Conservation (phyloP, 192 early-diverging fungal species). For the Coemansia sp. region DNA sequence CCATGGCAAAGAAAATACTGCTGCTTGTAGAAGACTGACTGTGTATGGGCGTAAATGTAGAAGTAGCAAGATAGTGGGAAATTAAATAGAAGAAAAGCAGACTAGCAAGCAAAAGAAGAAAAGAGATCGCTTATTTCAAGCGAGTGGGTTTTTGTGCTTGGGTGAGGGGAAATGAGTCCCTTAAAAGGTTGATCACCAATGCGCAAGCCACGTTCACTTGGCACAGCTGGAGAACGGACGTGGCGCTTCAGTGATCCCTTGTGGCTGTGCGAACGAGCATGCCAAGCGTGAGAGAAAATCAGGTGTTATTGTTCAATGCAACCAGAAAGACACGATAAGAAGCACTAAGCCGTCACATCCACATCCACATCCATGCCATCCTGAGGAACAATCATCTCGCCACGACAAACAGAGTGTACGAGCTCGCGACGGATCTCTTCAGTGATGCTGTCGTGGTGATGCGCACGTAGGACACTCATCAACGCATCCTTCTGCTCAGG, state of each 20-base stretch:
- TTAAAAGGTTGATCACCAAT: conserved; percentile 1
- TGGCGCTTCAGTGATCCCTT: neutral
- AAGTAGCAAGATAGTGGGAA: conserved; percentile 5
- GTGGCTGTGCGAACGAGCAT: neutral
- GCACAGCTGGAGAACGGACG: neutral
- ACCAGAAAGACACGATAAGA: neutral
- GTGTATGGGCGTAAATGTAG: neutral
- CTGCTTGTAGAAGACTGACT: neutral
- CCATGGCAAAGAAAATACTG: conserved; percentile 1
- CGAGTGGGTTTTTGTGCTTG: neutral
- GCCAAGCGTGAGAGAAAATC: conserved; percentile 6
- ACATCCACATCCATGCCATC: conserved; percentile 57
- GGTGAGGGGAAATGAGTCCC: neutral
- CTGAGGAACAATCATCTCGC: conserved; percentile 63
- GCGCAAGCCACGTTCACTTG: conserved; percentile 12
- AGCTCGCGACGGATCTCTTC: conserved; percentile 95
- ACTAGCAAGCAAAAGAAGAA: conserved; percentile 3
- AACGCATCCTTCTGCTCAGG: conserved; percentile 92
- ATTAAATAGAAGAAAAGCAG: conserved; percentile 4
- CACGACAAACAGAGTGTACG: conserved; percentile 66
- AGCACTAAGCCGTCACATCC: conserved; percentile 10
- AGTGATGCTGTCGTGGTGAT: conserved; percentile 79
- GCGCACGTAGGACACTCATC: conserved; percentile 74
- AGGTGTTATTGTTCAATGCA: neutral
- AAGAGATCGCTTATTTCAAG: neutral